These are phyloP conservation scores for Penicillium sp. DNA, from an alignment of 2,329 filamentous ascomycete species.

Conservation along the genomic window DNA sequence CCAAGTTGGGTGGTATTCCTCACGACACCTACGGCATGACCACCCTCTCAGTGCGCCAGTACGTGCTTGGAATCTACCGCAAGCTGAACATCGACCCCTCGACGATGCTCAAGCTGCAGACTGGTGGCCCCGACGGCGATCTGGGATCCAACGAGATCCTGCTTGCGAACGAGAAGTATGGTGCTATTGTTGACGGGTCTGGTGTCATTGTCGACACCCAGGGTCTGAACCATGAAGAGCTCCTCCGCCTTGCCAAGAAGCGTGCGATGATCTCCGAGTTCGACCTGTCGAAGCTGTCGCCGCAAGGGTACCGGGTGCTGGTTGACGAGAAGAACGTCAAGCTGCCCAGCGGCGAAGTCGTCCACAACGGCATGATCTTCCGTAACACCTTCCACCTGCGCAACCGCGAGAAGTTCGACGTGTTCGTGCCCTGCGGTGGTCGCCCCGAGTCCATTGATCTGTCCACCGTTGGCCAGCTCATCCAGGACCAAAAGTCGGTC, in stretches of 20 bases:
- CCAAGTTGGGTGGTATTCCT: conserved; percentile 90
- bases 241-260: conserved; percentile 77
- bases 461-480: conserved; percentile 79
- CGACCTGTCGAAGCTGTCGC: conserved; percentile 78
- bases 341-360: conserved; percentile 80
- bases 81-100: conserved; percentile 87
- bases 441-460: conserved; percentile 96
- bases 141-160: conserved; percentile 97
- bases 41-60: conserved; percentile 91
- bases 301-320: conserved; percentile 83
- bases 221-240: conserved; percentile 79
- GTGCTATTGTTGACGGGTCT: conserved; percentile 89
- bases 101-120: conserved; percentile 89
- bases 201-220: conserved; percentile 92
- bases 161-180: conserved; percentile 93
- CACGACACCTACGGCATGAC: conserved; percentile 98
- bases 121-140: conserved; percentile 93
- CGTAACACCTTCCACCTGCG: conserved; percentile 96
- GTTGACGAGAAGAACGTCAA: conserved; percentile 86
- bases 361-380: conserved; percentile 91
- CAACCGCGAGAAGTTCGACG: conserved; percentile 70
- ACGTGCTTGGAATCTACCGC: conserved; percentile 93
- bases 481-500: conserved; percentile 79
- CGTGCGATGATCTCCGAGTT: conserved; percentile 89
- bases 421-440: conserved; percentile 93